These are phyloP conservation scores for Venturia aucupariae DNA, from an alignment of 2,329 filamentous ascomycete species.

Conservation along the genomic window DNA sequence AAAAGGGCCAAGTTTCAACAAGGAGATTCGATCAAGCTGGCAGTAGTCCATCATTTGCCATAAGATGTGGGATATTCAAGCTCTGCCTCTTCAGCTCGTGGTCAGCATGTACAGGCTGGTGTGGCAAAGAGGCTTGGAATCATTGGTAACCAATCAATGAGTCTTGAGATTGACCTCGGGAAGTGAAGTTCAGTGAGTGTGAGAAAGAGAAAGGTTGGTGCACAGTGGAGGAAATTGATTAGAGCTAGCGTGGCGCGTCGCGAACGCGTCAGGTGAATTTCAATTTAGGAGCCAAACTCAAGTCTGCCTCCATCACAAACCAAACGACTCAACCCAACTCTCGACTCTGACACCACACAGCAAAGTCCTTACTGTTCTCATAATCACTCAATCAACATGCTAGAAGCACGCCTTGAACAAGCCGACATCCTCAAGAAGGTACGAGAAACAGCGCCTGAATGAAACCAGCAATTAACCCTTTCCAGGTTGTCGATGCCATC, in stretches of 20 bases:
- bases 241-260: constrained; percentile 3
- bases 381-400: constrained; percentile 45
- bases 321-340: not conserved
- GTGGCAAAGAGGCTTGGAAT: not conserved
- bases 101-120: not conserved
- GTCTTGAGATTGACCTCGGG: not conserved
- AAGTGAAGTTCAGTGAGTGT: not conserved
- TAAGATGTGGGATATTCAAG: not conserved
- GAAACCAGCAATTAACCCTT: not conserved
- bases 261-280: not conserved
- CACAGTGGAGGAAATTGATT: not conserved
- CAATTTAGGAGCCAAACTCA: not conserved
- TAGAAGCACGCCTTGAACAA: constrained; percentile 96
- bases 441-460: not conserved
- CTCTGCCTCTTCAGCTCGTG: not conserved
- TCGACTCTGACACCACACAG: not conserved
- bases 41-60: not conserved
- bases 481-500: constrained; percentile 92
- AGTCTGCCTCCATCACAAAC: not conserved
- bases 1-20: too few species aligned
- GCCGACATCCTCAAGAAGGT: constrained; percentile 93
- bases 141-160: too few species aligned
- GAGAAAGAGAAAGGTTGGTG: not conserved
- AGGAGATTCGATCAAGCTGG: too few species aligned
- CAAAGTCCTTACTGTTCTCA: not conserved